Evolutionary conservation across 305 asterid genomes (phyloP).

Genomic region (Fraxinus ornus): DNA sequence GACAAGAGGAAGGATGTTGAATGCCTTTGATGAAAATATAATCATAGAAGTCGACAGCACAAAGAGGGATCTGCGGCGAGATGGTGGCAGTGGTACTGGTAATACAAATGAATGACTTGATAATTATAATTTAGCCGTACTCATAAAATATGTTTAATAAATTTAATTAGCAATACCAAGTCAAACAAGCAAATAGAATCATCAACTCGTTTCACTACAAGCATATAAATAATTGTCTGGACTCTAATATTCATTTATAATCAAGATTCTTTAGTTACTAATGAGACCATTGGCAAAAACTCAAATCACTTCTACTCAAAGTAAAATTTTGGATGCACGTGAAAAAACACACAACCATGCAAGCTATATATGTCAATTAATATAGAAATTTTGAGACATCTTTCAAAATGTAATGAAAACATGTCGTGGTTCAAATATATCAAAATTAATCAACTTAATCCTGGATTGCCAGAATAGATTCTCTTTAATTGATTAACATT

Average conservation of each 20-base stretch:
- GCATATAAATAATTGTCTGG: neutral
- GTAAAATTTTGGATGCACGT: neutral
- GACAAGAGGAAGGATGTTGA: conserved; percentile 60
- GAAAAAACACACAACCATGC: neutral
- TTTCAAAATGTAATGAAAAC: neutral
- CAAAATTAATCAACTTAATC: neutral
- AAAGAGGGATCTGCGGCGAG: conserved; percentile 93
- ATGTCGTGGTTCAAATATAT: neutral
- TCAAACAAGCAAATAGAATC: neutral
- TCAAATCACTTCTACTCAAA: neutral
- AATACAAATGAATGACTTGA: conserved; percentile 13
- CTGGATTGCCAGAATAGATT: neutral
- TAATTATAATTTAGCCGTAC: neutral
- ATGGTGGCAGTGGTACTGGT: conserved; percentile 77
- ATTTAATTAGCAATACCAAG: neutral
- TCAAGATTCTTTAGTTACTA: neutral
- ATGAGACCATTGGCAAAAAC: neutral
- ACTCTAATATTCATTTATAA: neutral
- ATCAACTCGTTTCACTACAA: neutral
- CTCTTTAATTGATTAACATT: neutral
- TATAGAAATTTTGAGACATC: neutral
- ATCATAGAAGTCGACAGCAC: conserved; percentile 84
- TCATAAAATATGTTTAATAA: neutral
- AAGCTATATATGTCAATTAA: neutral
- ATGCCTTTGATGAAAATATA: conserved; percentile 78